Base-by-base conservation (phyloP, 768 basidiomycete species). In the Tulasnella sp. region DNA sequence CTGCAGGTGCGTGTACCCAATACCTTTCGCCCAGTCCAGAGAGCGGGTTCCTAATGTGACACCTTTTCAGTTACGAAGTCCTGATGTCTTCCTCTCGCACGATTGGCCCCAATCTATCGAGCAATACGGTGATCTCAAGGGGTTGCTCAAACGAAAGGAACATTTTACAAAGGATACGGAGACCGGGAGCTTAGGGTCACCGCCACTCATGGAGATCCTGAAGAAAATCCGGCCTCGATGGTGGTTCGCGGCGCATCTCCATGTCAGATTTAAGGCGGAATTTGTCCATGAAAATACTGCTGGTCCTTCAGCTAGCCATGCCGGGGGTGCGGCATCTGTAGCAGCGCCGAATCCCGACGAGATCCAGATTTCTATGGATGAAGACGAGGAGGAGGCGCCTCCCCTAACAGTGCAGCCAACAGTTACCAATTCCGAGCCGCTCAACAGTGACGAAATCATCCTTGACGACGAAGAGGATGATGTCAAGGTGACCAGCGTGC, bases 231-330 rank as follows among this genome's bases (percentile, higher is more conserved):
- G 80, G 66, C 94, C 94, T 0, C 66, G 77, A 48, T 86, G 89
- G 81, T 98, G 94, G 95, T 96, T 96, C 70, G 72, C 89, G 3
- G 94, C 92, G 0, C 95, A 97, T 71, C 67, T 97, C 51, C 95
- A 97, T 67, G 82, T 84, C 50, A 83, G 86, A 52, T 97, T 86
- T 66, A 85, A 91, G 61, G 94, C 91, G 2, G 70, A 73, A 1
- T 69, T 66, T 45, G 60, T 67, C 1, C 73, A 73, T 56, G 54
- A 43, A 4, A 50, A 15, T 5, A 43, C 34, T 4, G 51, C 17
- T 53, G 51, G 26, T 29, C 29, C 60, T 13, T 38, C 34, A 5
- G 5, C 34, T 38, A 15, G 34, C 5, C 34, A 5, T 38, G 34
- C 5, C 15, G 49, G 47, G 7, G 4, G 10, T 19, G 19, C 45